phyloP scores from a whole-genome alignment of 2,329 filamentous ascomycete genomes.

The Verticillium tricorpus region DNA sequence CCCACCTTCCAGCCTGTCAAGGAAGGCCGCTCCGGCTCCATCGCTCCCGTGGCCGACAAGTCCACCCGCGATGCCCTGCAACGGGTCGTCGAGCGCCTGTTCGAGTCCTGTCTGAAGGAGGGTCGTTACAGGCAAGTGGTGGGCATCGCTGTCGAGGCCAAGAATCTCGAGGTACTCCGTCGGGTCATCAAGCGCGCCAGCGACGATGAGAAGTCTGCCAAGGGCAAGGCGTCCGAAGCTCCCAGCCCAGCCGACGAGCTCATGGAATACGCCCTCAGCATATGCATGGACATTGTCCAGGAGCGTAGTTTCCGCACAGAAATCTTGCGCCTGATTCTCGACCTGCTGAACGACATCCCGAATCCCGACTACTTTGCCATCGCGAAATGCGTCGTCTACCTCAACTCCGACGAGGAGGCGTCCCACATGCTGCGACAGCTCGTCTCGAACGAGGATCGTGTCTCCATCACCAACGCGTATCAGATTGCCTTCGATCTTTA shows the following conservation, averaged over 20 bases:
- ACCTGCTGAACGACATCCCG: conserved; percentile 87
- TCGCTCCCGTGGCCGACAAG: conserved; percentile 63
- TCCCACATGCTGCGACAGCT: conserved; percentile 80
- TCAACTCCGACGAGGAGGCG: conserved; percentile 87
- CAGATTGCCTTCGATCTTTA: conserved; percentile 98
- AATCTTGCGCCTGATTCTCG: conserved; percentile 88
- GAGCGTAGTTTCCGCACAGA: conserved; percentile 79
- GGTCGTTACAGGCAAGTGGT: conserved; percentile 93
- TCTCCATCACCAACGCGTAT: conserved; percentile 82
- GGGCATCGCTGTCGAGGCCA: conserved; percentile 92
- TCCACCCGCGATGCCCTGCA: conserved; percentile 78
- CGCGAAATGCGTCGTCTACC: conserved; percentile 93
- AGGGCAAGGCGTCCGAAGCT: conserved; percentile 53
- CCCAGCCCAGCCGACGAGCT: conserved; percentile 70
- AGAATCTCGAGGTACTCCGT: conserved; percentile 82
- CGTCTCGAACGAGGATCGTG: conserved; percentile 72
- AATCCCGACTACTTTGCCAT: conserved; percentile 97
- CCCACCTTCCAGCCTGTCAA: conserved; percentile 52
- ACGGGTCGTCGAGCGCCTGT: conserved; percentile 79
- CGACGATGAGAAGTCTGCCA: conserved; percentile 72
- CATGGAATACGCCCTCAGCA: conserved; percentile 92
- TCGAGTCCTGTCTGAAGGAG: conserved; percentile 81
- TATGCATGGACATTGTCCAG: conserved; percentile 97
- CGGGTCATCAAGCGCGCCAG: conserved; percentile 85
- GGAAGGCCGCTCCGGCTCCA: conserved; percentile 49